Evolutionary conservation across 768 basidiomycete genomes (phyloP), one percentile per base, ranked within the genome.

Genomic region (Mycena filopes): DNA sequence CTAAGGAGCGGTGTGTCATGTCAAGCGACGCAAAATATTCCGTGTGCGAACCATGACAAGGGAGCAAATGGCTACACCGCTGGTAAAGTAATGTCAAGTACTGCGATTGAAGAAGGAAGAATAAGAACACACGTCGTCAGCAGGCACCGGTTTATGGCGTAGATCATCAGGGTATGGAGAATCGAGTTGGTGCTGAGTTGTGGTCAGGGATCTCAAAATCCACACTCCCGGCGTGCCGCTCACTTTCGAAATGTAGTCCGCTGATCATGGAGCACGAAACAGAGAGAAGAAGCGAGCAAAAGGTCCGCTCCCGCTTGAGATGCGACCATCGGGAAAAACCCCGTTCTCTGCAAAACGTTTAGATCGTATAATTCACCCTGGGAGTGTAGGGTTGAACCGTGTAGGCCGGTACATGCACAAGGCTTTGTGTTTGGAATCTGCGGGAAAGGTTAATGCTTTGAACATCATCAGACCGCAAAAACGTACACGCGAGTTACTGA

Each of bases 141-240:
- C 23, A 57, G 23, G 55, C 43, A 57, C 12, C 55, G 55, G 46
- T 57, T 57, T 21, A 57, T 47, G 41, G 55, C 55, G 25, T 57
- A 57, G 5, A 57, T 16, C 15, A 57, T 57, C 45, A 57, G 23
- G 21, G 55, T 57, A 26, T 57, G 18, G 6, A 57, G 21, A 12
- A 57, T n/a, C 15, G 55, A 57, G 55, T 57, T 57, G 15, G 55
- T 57, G n/a, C 55, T 57, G 33, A 29, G 21, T 43, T 46, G 33
- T 6, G 18, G 25, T 57, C n/a, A 47, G 36, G 36, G n/a, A n/a
- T 46, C 18, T 31, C 43, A 46, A 28, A 46, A 23, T n/a, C 15
- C 18, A 20, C 43, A 45, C 26, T 16, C 25, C 13, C 15, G 12
- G 41, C 20, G 20, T 20, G n/a, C 4, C 4, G 12, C 55, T n/a